Conservation (phyloP, 2,329 filamentous ascomycete species). For the Paecilomyces sp. region DNA sequence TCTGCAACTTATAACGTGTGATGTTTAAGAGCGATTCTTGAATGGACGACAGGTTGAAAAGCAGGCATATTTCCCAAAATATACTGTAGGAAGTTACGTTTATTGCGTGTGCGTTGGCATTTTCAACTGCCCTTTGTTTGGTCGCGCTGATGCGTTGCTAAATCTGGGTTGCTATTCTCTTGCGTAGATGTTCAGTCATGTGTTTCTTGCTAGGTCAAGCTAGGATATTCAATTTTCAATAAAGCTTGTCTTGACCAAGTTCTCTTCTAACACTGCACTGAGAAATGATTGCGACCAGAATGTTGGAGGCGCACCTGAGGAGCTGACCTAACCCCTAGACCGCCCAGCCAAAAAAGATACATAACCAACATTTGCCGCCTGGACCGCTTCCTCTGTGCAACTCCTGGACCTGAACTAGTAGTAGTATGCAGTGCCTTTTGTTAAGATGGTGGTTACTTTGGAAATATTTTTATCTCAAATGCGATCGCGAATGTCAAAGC, state of each 20-base stretch:
- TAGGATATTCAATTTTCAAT: too few species aligned
- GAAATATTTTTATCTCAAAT: conserved; percentile 1
- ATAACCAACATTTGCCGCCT: too few species aligned
- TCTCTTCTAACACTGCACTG: too few species aligned
- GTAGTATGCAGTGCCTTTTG: background rate
- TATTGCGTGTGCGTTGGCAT: background rate
- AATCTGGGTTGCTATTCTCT: background rate
- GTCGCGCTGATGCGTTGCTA: background rate
- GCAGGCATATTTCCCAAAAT: background rate
- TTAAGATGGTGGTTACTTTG: conserved; percentile 2
- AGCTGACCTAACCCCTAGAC: too few species aligned
- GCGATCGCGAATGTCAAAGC: conserved; percentile 1
- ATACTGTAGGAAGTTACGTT: conserved; percentile 1
- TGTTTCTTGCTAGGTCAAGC: too few species aligned
- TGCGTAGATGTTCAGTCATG: too few species aligned
- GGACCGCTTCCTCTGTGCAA: too few species aligned
- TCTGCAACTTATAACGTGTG: background rate
- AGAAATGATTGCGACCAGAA: too few species aligned
- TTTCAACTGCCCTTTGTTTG: background rate
- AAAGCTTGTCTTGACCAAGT: too few species aligned
- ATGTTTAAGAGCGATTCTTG: background rate
- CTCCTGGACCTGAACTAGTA: too few species aligned
- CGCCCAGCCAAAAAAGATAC: too few species aligned
- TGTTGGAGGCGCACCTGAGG: too few species aligned
- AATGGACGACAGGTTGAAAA: background rate